Percentiles rank a stretch among this genome's conserved stretches.
phyloP scores from a whole-genome alignment of 768 basidiomycete genomes.

The Aureoboletus auriporus region DNA sequence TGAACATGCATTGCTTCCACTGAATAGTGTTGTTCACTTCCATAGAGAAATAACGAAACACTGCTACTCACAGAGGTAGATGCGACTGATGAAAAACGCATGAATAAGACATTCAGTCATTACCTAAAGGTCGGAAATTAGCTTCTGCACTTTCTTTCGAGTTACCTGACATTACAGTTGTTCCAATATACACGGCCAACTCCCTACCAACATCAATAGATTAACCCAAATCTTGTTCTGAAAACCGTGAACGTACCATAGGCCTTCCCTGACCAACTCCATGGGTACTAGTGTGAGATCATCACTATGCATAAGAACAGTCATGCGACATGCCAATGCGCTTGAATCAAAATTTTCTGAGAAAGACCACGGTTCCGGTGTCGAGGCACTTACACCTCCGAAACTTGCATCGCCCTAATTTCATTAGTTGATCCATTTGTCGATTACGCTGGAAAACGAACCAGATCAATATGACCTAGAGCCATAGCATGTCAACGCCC shows the following conservation, averaged over 20 bases:
- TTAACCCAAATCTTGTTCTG: background rate
- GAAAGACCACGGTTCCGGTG: background rate
- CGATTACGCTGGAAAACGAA: constrained; percentile 2
- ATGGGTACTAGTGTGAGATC: background rate
- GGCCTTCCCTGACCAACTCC: background rate
- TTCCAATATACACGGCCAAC: constrained; percentile 8
- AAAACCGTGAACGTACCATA: constrained; percentile 6
- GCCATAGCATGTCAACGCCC: background rate
- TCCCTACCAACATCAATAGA: constrained; percentile 5
- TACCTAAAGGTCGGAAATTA: constrained; percentile 10
- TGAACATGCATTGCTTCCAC: constrained; percentile 4
- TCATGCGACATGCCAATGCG: constrained; percentile 8
- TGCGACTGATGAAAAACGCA: constrained; percentile 18
- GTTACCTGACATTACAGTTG: constrained; percentile 10
- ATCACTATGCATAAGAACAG: constrained; percentile 1
- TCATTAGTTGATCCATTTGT: background rate
- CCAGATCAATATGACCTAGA: constrained; percentile 21
- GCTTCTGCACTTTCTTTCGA: background rate
- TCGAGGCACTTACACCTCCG: constrained; percentile 8
- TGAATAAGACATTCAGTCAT: constrained; percentile 22
- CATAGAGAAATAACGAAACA: background rate
- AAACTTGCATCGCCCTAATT: constrained; percentile 18
- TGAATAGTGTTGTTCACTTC: background rate
- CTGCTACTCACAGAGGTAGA: constrained; percentile 19
- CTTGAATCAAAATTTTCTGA: constrained; percentile 3